Evolutionary conservation across 2,329 filamentous ascomycete genomes (phyloP).

Genomic region (Nemania bipapillata): DNA sequence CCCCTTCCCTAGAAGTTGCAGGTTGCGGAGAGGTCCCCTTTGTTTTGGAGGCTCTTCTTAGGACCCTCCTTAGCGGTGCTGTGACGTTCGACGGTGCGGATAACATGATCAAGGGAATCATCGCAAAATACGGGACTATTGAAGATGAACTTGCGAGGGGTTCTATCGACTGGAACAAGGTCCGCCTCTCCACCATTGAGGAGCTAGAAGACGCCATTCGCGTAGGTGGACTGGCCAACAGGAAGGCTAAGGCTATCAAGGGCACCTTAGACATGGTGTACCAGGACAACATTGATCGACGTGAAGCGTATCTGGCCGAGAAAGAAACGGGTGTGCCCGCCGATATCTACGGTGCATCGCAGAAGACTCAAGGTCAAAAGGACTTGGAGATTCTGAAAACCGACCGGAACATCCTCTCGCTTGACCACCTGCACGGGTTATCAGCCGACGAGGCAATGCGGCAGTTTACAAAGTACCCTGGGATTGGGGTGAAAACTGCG

Average conservation of each 20-base stretch:
- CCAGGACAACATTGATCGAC: constrained; percentile 67
- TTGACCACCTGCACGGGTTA: constrained; percentile 63
- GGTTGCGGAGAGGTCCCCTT: constrained; percentile 71
- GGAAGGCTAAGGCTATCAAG: constrained; percentile 79
- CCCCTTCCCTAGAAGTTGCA: constrained; percentile 75
- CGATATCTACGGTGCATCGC: constrained; percentile 56
- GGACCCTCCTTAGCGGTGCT: constrained; percentile 64
- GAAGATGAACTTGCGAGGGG: constrained; percentile 73
- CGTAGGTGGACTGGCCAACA: constrained; percentile 74
- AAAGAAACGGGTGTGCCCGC: constrained; percentile 56
- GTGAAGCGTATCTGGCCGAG: constrained; percentile 59
- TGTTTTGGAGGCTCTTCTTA: constrained; percentile 64
- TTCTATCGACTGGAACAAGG: constrained; percentile 79
- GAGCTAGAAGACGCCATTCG: constrained; percentile 77
- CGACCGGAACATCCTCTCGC: constrained; percentile 67
- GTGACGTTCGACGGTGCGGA: constrained; percentile 66
- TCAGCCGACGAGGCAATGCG: constrained; percentile 61
- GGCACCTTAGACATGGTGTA: constrained; percentile 77
- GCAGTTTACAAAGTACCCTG: constrained; percentile 62
- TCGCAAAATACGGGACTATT: constrained; percentile 71
- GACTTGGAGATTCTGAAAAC: constrained; percentile 67
- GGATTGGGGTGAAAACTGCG: constrained; percentile 68
- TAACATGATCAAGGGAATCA: constrained; percentile 72
- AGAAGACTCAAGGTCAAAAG: constrained; percentile 61
- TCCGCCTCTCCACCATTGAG: constrained; percentile 67